These are phyloP conservation scores for Aspergillus homomorphus DNA, from an alignment of 495 filamentous ascomycete species.

Conservation along the genomic window DNA sequence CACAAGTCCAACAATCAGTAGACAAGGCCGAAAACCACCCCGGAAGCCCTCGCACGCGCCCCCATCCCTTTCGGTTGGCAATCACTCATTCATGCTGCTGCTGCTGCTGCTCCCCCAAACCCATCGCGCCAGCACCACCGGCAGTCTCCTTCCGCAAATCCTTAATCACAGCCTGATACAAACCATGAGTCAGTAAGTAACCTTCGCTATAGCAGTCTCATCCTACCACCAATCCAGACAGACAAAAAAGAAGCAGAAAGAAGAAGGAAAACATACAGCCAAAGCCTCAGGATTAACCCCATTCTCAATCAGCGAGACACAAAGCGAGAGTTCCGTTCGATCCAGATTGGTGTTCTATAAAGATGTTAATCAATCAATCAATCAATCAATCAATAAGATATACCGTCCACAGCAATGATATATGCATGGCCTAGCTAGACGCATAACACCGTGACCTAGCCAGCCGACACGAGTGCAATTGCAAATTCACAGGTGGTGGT, in stretches of 20 bases:
- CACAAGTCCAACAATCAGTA: no score
- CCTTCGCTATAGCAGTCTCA: no score
- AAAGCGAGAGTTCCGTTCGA: conserved; percentile 83
- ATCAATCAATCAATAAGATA: neutral
- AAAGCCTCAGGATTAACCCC: conserved; percentile 95
- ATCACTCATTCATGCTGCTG: conserved; percentile 20
- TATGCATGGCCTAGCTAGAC: no score
- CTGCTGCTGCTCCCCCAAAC: conserved; percentile 20
- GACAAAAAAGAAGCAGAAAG: neutral
- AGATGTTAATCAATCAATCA: conserved; percentile 2
- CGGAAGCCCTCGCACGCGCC: neutral
- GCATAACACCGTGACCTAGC: no score
- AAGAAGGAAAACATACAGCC: conserved; percentile 57
- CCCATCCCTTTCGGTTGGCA: neutral
- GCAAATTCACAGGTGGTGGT: neutral
- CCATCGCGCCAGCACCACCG: conserved; percentile 18
- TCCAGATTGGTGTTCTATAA: conserved; percentile 87
- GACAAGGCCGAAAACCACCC: neutral
- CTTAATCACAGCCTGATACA: conserved; percentile 62
- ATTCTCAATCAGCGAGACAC: conserved; percentile 95
- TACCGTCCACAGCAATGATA: no score
- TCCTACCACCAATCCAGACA: neutral
- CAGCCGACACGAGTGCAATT: no score
- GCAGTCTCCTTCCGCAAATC: conserved; percentile 65
- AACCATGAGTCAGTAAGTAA: neutral